Evolutionary conservation across 352 stramenopile species (phyloP), one percentile per base, ranked within the genome.

Genomic region (Pythium biforme): DNA sequence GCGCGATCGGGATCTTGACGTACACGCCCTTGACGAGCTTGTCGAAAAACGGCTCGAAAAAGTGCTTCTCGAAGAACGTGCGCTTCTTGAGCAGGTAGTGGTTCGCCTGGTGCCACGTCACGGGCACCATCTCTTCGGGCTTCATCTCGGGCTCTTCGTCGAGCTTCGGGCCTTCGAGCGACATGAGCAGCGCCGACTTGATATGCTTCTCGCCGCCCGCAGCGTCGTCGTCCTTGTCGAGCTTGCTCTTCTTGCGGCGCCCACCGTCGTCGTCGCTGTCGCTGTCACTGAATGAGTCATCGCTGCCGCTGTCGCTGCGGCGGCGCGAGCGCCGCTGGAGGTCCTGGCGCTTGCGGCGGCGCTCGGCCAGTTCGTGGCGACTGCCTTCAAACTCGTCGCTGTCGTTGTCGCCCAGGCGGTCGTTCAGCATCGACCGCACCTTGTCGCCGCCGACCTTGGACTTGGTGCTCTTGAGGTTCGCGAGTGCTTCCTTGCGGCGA

Each of bases 41-140:
- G 41, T 88, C 69, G 51, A 95, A 95, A 62, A 76, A 95, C 9
- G 86, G 86, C 74, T 95, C 86, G 59, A 92, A 95, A 50, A 87
- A 95, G 62, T 93, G 66, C 63, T 95, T 92, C 40, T 95, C 86
- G 54, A 95, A 93, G 51, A 89, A 95, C 25, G 68, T 62, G 27
- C 86, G 72, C 50, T 84, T 79, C 62, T 83, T 83, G 6, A 92
- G 72, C 55, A 95, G 68, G 62, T 92, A 95, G 64, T 87, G 69
- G 59, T 90, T 90, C 34, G 83, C 83, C 58, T 90, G 81, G 60
- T 81, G 74, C 83, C 81, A 91, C 46, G 68, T 90, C 52, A 91
- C 74, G 0, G 83, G 81, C 11, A 90, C 75, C 51, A 87, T 88
- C 52, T 91, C 80, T 33, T 93, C 77, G 0, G 77, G 76, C 34